Evolutionary conservation across 495 filamentous ascomycete species (phyloP), one percentile per base, ranked within the genome.

Genomic region (Aspergillus egyptiacus): DNA sequence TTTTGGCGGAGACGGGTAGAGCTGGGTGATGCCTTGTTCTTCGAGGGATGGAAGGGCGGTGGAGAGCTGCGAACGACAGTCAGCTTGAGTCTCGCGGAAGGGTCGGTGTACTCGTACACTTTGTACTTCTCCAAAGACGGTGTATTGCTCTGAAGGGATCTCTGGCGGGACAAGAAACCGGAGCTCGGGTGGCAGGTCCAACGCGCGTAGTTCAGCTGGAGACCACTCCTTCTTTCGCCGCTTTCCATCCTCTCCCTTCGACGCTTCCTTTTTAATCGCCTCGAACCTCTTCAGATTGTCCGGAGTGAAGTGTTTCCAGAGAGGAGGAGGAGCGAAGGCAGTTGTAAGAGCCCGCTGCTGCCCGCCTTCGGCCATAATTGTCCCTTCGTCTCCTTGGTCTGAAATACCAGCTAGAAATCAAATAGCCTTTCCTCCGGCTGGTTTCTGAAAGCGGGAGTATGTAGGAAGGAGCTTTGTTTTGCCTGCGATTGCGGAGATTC

Each of bases 261-360:
- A 56, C 1, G 67, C 63, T 25, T 73, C 66, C 22, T 70, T 66
- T 56, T 73, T 75, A 51, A 77, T 60, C 45, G 73, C 56, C 28
- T 84, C 72, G 38, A 94, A 77, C 27, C 76, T 81, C 19, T 79
- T 66, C 50, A 93, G 58, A 64, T 95, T 96, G 0, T 84, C 79
- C 3, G 78, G 58, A 0, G 88, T 96, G 69, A 97, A 97, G 63
- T 83, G 74, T 53, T 87, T 85, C 80, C 88, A 97, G 72, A 95
- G 90, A 3, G 86, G 83, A 17, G 93, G 93, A 13, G 85, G 76
- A 14, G 93, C 91, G 67, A 89, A 89, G 20, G 80, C 72, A 10
- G 77, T 71, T n/a, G 71, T 67, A n/a, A 76, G 67, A 20, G 74
- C 60, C 50, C 72, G 69, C 53, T 71, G 71, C 41, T 79, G 64